Conservation (phyloP, 139 green algal genomes). For the Auxenochlorella protothecoides region DNA sequence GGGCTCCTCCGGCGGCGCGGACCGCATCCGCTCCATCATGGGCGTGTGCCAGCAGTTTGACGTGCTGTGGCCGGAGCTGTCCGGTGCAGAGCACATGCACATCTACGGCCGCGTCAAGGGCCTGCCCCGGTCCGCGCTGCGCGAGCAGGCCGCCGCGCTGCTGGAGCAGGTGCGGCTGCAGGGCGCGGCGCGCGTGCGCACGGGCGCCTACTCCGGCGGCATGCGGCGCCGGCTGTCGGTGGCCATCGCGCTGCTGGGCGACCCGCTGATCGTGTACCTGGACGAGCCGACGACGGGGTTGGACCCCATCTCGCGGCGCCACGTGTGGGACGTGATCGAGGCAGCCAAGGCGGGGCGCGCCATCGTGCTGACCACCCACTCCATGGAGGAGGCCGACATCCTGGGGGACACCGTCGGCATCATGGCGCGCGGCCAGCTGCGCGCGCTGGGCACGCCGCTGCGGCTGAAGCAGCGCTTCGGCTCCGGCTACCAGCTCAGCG, state of each 20-base stretch:
- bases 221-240: conserved; percentile 79
- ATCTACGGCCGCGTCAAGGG: conserved; percentile 84
- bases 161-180: conserved; percentile 49
- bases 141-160: conserved; percentile 1
- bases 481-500: conserved; percentile 51
- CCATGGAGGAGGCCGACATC: conserved; percentile 95
- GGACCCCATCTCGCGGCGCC: conserved; percentile 79
- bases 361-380: conserved; percentile 91
- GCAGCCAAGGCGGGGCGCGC: conserved; percentile 38
- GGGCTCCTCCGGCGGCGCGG: conserved; percentile 47
- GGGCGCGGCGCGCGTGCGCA: conserved; percentile 4
- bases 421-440: conserved; percentile 78
- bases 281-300: conserved; percentile 90
- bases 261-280: conserved; percentile 84
- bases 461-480: conserved; percentile 87
- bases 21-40: conserved; percentile 61
- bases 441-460: conserved; percentile 66
- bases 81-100: conserved; percentile 76
- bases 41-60: conserved; percentile 93
- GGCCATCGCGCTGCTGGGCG: conserved; percentile 82
- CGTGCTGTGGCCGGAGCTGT: conserved; percentile 85
- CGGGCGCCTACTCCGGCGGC: conserved; percentile 55
- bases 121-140: neutral
- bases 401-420: conserved; percentile 86
- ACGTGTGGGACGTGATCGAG: conserved; percentile 89